A percentile compares a stretch with the other conserved stretches of the same genome.
Conservation (phyloP, 495 filamentous ascomycete species). For the Podospora anserina region DNA sequence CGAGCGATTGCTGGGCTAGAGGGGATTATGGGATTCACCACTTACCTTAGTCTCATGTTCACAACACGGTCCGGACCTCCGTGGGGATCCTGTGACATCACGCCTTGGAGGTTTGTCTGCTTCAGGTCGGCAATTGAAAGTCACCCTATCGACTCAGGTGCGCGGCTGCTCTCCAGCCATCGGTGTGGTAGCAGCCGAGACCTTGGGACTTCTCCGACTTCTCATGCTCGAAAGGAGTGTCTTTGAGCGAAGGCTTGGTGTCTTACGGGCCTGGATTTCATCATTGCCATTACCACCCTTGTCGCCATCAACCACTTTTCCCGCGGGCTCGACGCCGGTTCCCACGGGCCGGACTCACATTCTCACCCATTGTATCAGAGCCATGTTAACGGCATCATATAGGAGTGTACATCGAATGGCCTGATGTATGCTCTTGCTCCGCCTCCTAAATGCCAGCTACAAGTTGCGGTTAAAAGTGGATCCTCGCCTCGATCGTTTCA, state of each 20-base stretch:
- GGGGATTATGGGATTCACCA: background rate
- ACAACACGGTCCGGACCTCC: slow-evolving; percentile 5
- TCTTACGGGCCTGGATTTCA: background rate
- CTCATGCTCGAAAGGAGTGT: background rate
- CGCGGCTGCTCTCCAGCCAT: background rate
- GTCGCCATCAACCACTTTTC: background rate
- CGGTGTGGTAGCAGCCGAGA: too few relatives aligned
- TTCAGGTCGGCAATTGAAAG: slow-evolving; percentile 7
- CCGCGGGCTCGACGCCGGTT: background rate
- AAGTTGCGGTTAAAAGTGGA: slow-evolving; percentile 15
- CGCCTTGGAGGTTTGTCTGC: background rate
- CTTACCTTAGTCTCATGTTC: background rate
- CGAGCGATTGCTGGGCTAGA: background rate
- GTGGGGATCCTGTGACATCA: slow-evolving; percentile 7
- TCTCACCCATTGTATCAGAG: background rate
- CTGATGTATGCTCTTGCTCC: background rate
- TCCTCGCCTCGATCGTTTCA: slow-evolving; percentile 1
- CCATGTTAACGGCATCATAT: background rate
- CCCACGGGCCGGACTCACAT: background rate
- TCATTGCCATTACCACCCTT: background rate
- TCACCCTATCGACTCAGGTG: slow-evolving; percentile 1
- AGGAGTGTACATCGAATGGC: background rate
- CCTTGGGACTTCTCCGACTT: too few relatives aligned
- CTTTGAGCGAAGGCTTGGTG: background rate
- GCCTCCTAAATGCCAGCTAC: background rate